Conservation (phyloP, 768 basidiomycete genomes). For the Chalciporus piperatus region DNA sequence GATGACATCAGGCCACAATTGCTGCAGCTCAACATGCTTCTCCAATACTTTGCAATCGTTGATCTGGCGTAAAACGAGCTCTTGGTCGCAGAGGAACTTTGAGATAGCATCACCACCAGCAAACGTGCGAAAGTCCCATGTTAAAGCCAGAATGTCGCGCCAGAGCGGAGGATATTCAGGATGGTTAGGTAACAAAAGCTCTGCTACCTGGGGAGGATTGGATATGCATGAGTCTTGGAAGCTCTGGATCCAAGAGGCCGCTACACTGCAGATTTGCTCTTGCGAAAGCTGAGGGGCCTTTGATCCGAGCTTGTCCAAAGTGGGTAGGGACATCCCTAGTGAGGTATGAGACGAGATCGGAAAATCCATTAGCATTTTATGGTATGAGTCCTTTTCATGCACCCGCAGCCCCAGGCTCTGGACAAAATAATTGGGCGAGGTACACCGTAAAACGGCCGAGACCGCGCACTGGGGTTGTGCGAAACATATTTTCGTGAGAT, state of each 20-base stretch:
- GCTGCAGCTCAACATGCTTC: constrained; percentile 15
- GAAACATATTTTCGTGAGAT: too few species aligned
- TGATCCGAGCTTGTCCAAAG: neutral
- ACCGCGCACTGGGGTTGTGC: too few species aligned
- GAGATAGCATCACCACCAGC: constrained; percentile 33
- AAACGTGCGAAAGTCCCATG: constrained; percentile 52
- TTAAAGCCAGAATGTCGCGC: constrained; percentile 33
- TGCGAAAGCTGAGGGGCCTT: neutral
- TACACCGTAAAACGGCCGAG: too few species aligned
- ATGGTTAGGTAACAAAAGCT: neutral
- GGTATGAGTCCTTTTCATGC: too few species aligned
- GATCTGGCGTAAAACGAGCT: constrained; percentile 15
- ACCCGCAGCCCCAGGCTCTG: too few species aligned
- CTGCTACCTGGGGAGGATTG: neutral
- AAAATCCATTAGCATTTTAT: neutral
- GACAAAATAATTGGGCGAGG: too few species aligned
- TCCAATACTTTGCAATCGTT: neutral
- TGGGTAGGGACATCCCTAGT: neutral
- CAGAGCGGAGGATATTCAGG: neutral
- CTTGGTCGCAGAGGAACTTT: constrained; percentile 33
- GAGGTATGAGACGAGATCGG: neutral
- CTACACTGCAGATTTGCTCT: neutral
- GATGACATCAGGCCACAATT: constrained; percentile 48
- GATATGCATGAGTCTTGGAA: constrained; percentile 1
- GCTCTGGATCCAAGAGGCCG: constrained; percentile 1